Evolutionary conservation across 768 basidiomycete species (phyloP), one percentile per base, ranked within the genome.

Genomic region (Coprinellus aureogranulatus): DNA sequence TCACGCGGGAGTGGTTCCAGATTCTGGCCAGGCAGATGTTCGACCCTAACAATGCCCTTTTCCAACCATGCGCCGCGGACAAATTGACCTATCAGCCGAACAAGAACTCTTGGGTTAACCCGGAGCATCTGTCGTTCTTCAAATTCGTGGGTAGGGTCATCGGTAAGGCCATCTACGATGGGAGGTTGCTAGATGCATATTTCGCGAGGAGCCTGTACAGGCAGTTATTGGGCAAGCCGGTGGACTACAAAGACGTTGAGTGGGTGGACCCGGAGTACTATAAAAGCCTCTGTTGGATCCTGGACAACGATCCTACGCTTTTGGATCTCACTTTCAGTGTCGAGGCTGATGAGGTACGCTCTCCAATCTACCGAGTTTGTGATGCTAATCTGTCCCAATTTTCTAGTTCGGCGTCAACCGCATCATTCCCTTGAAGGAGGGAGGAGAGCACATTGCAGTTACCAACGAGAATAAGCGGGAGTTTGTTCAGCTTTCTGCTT

Each of bases 241-340:
- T 98, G 57, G 95, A 98, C 70, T 93, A 98, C 72, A 83, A 86
- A 60, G 96, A 98, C 68, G 90, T 98, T 22, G 95, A 98, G 73
- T 96, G 92, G 87, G 90, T 98, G 41, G 95, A 98, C 73, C 95
- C 95, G 0, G 94, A 96, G 72, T 98, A 98, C 71, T 98, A 98
- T 78, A 98, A 96, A 63, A 96, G 94, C 0, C 78, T 99, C 11
- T 91, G 91, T 67, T 99, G 97, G 97, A 98, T 99, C 71, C 74
- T 98, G 61, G 95, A 98, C 67, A 98, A 99, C 70, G 94, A 97
- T 66, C 90, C 92, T 5, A 90, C 87, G 22, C 74, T 81, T 20
- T 70, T 95, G 62, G 93, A 99, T 59, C 78, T 98, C 58, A 97
- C 87, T 14, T 98, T 98, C 76, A 94, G 92, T 60, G 89, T 95